Evolutionary conservation across 2,329 filamentous ascomycete species (phyloP), one percentile per base, ranked within the genome.

Genomic region (Trichoderma koningiopsis): DNA sequence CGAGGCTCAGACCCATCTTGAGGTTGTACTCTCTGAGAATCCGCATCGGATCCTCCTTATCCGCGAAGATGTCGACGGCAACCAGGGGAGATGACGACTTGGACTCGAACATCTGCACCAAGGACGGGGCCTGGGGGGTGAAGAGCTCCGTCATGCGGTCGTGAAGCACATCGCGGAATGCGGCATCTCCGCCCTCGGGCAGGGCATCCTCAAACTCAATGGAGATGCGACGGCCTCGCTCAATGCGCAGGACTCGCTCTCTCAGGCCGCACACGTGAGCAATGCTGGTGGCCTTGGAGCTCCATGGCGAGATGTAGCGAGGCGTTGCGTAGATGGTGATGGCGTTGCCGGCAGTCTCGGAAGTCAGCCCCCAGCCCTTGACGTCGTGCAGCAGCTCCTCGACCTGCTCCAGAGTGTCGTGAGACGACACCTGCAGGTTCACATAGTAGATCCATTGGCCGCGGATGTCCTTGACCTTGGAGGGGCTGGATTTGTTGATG

Each of bases 141-240:
- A 97, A 89, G 57, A 87, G 88, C 83, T 98, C 94, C 24, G 96
- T 99, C 96, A 99, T 99, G 69, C 95, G 91, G 81, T 99, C 96
- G 81, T 97, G 89, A 60, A 98, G 84, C 57, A 90, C 79, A 80
- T 97, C 91, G 70, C 87, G 86, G 76, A 90, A 86, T 49, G 84
- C 83, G 73, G 89, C 82, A 71, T 86, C 80, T 74, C 85, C 80
- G 60, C 79, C 80, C 56, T 82, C 47, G 3, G 69, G 81, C 70
- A 76, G 74, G 53, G 74, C 66, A 57, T 81, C 82, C 60, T 88
- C 87, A 78, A 90, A 89, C 72, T 83, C 85, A 75, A 91, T 85
- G 74, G 89, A 90, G 71, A 98, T 86, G 74, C 91, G 87, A 75
- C 96, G 88, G 64, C 94, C 96, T 74, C 94, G 89, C 82, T 99